phyloP scores from a whole-genome alignment of 2,329 filamentous ascomycete species.

The Claviceps monticola region DNA sequence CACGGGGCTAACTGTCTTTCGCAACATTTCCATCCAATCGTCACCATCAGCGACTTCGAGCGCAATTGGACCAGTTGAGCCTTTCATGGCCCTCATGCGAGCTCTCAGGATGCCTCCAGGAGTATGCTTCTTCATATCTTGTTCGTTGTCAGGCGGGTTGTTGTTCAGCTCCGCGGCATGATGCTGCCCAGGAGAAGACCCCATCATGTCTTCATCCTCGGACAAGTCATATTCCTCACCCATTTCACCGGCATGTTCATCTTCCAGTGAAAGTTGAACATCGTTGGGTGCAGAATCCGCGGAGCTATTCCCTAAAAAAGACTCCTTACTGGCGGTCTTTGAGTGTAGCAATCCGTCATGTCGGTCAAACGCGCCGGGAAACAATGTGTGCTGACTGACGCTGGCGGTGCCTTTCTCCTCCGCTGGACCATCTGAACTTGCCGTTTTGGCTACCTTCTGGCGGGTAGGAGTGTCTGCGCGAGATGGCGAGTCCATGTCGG shows the following conservation, averaged over 20 bases:
- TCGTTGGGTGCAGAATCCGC: conserved; percentile 60
- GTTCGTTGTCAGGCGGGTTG: conserved; percentile 39
- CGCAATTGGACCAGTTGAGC: conserved; percentile 41
- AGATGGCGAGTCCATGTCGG: conserved; percentile 18
- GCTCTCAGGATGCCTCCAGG: conserved; percentile 50
- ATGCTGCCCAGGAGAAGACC: conserved; percentile 61
- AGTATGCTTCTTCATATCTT: conserved; percentile 30
- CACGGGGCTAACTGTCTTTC: conserved; percentile 83
- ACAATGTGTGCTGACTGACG: conserved; percentile 33
- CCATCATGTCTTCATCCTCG: conserved; percentile 60
- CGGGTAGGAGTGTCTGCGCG: neutral
- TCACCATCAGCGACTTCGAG: conserved; percentile 55
- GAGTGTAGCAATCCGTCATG: conserved; percentile 41
- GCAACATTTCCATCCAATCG: conserved; percentile 88
- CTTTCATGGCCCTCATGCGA: conserved; percentile 49
- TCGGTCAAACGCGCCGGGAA: conserved; percentile 73
- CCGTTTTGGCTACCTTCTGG: conserved; percentile 13
- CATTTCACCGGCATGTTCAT: conserved; percentile 40
- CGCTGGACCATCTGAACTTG: conserved; percentile 10
- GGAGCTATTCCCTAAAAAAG: conserved; percentile 92
- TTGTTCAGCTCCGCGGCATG: conserved; percentile 61
- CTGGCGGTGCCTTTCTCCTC: conserved; percentile 45
- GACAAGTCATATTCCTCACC: conserved; percentile 66
- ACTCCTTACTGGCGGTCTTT: conserved; percentile 43
- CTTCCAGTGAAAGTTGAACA: conserved; percentile 45